These are phyloP conservation scores for Pelagophyceae sp. DNA, from an alignment of 352 stramenopile species.

Conservation along the genomic window DNA sequence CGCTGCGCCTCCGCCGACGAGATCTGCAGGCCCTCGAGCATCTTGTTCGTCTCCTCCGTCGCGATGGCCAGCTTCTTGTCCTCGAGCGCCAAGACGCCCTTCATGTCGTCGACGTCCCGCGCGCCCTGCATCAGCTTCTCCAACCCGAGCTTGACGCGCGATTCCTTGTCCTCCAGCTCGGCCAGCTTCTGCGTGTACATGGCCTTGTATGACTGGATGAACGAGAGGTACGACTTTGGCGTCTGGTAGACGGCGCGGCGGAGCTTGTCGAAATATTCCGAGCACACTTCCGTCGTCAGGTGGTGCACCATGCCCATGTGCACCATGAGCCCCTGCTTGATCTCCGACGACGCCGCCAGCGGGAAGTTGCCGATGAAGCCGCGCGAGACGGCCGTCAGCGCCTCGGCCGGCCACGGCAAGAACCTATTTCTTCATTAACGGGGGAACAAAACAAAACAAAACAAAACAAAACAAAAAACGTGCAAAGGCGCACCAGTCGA, in stretches of 20 bases:
- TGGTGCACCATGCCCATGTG: constrained; percentile 96
- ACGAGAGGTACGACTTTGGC: constrained; percentile 94
- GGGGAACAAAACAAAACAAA: too few relatives aligned
- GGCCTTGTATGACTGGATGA: constrained; percentile 94
- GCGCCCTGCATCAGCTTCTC: constrained; percentile 95
- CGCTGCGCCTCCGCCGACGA: constrained; percentile 90
- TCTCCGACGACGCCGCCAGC: constrained; percentile 75
- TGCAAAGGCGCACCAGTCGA: too few relatives aligned
- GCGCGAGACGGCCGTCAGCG: constrained; percentile 87
- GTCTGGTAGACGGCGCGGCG: constrained; percentile 92
- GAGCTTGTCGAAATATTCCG: constrained; percentile 97
- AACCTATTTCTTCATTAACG: too few relatives aligned
- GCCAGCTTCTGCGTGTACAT: constrained; percentile 74
- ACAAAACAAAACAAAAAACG: too few relatives aligned
- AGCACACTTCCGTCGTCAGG: constrained; percentile 91
- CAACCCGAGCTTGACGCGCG: constrained; percentile 87
- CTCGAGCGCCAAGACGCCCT: constrained; percentile 86
- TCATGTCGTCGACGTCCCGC: constrained; percentile 92
- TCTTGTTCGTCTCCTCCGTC: constrained; percentile 91
- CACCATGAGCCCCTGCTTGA: constrained; percentile 76
- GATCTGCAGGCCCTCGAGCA: constrained; percentile 88
- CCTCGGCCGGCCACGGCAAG: constrained; percentile 94
- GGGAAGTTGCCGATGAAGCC: constrained; percentile 91
- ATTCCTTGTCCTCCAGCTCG: constrained; percentile 86
- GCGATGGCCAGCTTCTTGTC: constrained; percentile 92